Percentiles rank a stretch among this genome's conserved stretches.
Evolutionary conservation across 345 rosid species (phyloP).

Genomic region (Arabidopsis suecica): DNA sequence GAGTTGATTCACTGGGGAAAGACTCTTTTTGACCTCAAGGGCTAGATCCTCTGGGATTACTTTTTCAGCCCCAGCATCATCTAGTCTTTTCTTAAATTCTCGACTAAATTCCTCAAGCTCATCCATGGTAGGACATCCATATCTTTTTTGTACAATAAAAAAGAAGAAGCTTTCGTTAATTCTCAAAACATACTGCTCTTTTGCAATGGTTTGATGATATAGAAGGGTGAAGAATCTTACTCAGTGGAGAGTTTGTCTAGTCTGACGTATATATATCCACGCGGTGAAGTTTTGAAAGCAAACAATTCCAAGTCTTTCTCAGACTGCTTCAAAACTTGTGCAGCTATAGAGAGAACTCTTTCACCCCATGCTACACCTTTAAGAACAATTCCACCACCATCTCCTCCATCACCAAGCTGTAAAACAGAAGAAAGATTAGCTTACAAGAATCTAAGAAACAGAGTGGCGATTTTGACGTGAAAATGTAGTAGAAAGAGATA

Average conservation of each 20-base stretch:
- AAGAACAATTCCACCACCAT: conserved; percentile 86
- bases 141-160: conserved; percentile 53
- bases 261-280: conserved; percentile 80
- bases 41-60: conserved; percentile 80
- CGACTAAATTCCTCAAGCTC: conserved; percentile 75
- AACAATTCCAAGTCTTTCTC: conserved; percentile 62
- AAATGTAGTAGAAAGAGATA: background rate
- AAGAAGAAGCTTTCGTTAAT: conserved; percentile 9
- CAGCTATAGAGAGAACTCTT: conserved; percentile 65
- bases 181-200: background rate
- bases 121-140: conserved; percentile 85
- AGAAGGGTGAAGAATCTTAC: conserved; percentile 50
- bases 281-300: conserved; percentile 79
- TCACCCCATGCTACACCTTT: conserved; percentile 81
- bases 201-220: background rate
- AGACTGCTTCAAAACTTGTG: conserved; percentile 55
- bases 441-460: conserved; percentile 1
- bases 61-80: conserved; percentile 72
- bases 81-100: conserved; percentile 76
- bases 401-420: conserved; percentile 86
- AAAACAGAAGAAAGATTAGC: background rate
- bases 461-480: conserved; percentile 23
- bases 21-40: conserved; percentile 61
- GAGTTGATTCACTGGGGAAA: background rate
- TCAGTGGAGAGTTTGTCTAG: conserved; percentile 73